Evolutionary conservation across 495 filamentous ascomycete genomes (phyloP).

Genomic region (Neurospora sp.): DNA sequence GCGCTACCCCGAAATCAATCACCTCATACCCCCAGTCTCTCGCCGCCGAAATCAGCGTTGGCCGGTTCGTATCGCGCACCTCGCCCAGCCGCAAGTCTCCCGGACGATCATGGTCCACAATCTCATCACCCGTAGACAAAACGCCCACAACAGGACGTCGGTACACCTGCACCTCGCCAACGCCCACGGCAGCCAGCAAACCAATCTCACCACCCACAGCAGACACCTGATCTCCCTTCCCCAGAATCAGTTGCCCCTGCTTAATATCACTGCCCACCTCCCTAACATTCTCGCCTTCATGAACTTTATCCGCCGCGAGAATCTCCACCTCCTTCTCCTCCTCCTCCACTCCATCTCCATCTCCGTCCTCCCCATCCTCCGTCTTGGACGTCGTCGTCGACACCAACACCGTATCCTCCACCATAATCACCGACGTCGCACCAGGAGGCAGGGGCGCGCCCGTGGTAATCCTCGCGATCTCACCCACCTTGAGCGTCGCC

Average conservation of each 20-base stretch:
- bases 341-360: conserved; percentile 66
- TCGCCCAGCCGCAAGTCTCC: conserved; percentile 62
- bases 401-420: conserved; percentile 78
- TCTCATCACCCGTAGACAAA: conserved; percentile 90
- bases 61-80: conserved; percentile 88
- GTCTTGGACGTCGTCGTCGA: conserved; percentile 73
- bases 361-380: conserved; percentile 74
- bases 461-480: conserved; percentile 85
- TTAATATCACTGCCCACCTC: conserved; percentile 85
- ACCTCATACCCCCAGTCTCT: conserved; percentile 67
- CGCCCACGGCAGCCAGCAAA: conserved; percentile 76
- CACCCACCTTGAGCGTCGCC: conserved; percentile 53
- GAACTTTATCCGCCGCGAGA: conserved; percentile 55
- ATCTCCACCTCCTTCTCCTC: conserved; percentile 88
- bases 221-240: conserved; percentile 66
- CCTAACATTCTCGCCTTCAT: conserved; percentile 75
- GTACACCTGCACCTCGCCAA: conserved; percentile 62
- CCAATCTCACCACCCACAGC: conserved; percentile 86
- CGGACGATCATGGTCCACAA: conserved; percentile 64
- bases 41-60: conserved; percentile 69
- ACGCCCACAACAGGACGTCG: conserved; percentile 72
- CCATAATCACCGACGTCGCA: conserved; percentile 91
- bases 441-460: conserved; percentile 84
- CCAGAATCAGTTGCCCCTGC: conserved; percentile 56
- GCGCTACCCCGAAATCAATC: conserved; percentile 79